These are phyloP conservation scores for Trichoderma koningiopsis DNA, from an alignment of 2,329 filamentous ascomycete genomes.

Conservation along the genomic window DNA sequence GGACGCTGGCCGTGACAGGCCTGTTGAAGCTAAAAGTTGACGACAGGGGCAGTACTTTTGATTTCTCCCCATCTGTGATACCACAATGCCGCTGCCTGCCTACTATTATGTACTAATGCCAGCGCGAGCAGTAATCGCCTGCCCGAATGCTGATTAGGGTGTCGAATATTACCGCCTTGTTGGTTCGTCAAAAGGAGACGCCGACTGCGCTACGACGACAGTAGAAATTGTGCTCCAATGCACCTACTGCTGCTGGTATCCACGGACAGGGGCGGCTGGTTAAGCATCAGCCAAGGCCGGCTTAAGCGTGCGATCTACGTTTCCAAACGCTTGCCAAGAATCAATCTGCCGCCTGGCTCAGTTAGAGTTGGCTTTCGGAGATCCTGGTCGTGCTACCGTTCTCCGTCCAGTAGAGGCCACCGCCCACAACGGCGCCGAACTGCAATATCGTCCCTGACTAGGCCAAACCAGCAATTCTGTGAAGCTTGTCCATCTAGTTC, in stretches of 20 bases:
- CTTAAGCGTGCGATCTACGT: conserved; percentile 12
- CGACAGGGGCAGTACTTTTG: neutral
- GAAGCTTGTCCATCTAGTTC: neutral
- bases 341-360: conserved; percentile 2
- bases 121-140: neutral
- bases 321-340: conserved; percentile 1
- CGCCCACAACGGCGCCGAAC: neutral
- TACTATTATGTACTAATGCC: neutral
- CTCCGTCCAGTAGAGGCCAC: neutral
- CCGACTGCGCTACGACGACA: neutral
- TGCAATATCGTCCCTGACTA: neutral
- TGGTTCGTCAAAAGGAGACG: conserved; percentile 10
- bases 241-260: neutral
- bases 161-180: neutral
- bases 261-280: neutral
- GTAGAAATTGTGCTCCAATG: neutral
- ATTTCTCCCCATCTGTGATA: neutral
- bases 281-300: neutral
- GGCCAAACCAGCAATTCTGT: neutral
- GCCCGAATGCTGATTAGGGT: neutral
- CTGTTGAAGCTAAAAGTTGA: neutral
- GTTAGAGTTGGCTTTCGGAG: conserved; percentile 8
- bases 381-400: conserved; percentile 3
- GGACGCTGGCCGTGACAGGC: neutral
- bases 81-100: neutral